A percentile compares a stretch with the other conserved stretches of the same genome.
phyloP scores from a whole-genome alignment of 768 basidiomycete species.

The Mycena leptocephala region DNA sequence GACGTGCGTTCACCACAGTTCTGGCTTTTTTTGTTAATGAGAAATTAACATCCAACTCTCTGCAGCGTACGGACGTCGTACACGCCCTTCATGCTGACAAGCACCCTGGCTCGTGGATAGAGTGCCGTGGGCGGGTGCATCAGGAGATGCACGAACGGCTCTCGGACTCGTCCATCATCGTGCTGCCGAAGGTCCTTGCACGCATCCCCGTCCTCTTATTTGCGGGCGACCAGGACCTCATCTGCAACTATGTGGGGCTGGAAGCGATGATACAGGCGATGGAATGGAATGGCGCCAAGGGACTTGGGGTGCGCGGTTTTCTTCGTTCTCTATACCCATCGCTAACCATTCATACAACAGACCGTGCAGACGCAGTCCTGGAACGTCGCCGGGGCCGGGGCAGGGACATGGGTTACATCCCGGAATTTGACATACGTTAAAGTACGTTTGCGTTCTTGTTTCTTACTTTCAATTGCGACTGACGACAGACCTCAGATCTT shows the following conservation, averaged over 20 bases:
- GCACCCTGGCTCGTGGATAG: conserved; percentile 88
- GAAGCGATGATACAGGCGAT: conserved; percentile 89
- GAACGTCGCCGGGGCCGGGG: conserved; percentile 81
- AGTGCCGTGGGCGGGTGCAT: conserved; percentile 84
- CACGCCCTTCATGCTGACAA: conserved; percentile 85
- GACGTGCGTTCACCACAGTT: conserved; percentile 70
- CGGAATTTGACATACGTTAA: conserved; percentile 96
- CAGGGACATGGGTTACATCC: conserved; percentile 93
- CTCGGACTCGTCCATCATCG: conserved; percentile 79
- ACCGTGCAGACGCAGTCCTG: conserved; percentile 81
- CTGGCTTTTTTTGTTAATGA: too few species aligned
- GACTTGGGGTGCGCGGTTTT: conserved; percentile 81
- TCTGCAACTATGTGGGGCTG: conserved; percentile 96
- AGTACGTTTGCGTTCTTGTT: conserved; percentile 56
- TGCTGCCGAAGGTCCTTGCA: conserved; percentile 86
- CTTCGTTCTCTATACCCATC: not conserved
- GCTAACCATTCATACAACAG: conserved; percentile 51
- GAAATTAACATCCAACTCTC: conserved; percentile 24
- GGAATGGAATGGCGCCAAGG: conserved; percentile 89
- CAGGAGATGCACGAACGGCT: conserved; percentile 68
- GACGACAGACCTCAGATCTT: too few species aligned
- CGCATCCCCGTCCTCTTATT: conserved; percentile 92
- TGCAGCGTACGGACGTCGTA: conserved; percentile 86
- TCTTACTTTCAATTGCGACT: conserved; percentile 43
- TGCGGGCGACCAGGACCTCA: conserved; percentile 95